Evolutionary conservation across 768 basidiomycete species (phyloP), one percentile per base, ranked within the genome.

Genomic region (Leccinum broughii): DNA sequence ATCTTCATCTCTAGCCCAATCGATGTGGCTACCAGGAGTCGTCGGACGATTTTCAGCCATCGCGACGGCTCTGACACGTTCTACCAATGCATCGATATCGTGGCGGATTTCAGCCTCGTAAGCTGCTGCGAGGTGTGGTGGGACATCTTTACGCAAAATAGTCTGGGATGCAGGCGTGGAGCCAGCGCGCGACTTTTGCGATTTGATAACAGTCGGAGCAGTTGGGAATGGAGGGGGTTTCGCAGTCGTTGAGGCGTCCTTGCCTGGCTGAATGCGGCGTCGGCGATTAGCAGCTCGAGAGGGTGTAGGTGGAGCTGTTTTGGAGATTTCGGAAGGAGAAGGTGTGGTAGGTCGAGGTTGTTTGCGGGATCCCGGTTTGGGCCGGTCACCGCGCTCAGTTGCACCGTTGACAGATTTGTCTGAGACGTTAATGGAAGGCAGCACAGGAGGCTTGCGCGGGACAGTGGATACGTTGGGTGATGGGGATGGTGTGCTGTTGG

Each of bases 1-100:
- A 63, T 93, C 91, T 58, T 94, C 92, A 64, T 93, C 90, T 37
- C 88, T 88, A 46, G 92, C 92, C 92, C 92, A 94, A 73, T 93
- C 91, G 59, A 93, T 88, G 64, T 93, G 90, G 59, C 85, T 89
- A 35, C 86, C 88, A 14, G 89, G 89, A 1, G 89, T 88, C 15
- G 82, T 76, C 13, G 89, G 86, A 49, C 88, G 77, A 66, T 84
- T 79, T 55, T 83, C 79, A 34, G 80, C 85, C 85, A 91, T 89
- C 9, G 89, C 88, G 7, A 85, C 84, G 9, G 89, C 85, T 52
- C 89, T 78, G 11, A 90, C 86, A 55, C 85, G 88, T 69, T 92
- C 89, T 14, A 92, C 90, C 11, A 91, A 78, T n/a, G 85, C 85
- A 69, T 91, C 86, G 54, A 92, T 85, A 62, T 89, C 82, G 54